These are phyloP conservation scores for Moniliophthora roreri DNA, from an alignment of 1,284 basidiomycete species.

Conservation along the genomic window DNA sequence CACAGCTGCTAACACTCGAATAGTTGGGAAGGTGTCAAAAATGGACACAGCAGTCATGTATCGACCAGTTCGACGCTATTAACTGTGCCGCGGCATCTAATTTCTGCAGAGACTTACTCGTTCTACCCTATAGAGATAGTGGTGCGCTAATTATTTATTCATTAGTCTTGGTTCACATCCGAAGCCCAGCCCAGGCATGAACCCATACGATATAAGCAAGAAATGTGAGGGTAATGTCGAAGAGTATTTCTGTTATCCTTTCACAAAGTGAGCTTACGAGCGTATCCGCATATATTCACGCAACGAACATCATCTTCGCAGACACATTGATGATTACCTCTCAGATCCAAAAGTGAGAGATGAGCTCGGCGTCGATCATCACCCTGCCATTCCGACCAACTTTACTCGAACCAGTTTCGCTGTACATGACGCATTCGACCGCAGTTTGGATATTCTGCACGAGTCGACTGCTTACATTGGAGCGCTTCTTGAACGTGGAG, in stretches of 20 bases:
- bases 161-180: neutral
- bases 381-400: constrained; percentile 36
- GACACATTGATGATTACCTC: constrained; percentile 54
- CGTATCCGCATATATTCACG: neutral
- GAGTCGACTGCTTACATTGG: constrained; percentile 57
- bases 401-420: constrained; percentile 48
- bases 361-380: constrained; percentile 56
- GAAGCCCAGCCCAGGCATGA: constrained; percentile 31
- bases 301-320: constrained; percentile 20
- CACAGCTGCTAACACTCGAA: neutral
- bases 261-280: constrained; percentile 36
- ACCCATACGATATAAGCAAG: constrained; percentile 65
- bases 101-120: constrained; percentile 44
- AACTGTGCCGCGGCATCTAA: constrained; percentile 47
- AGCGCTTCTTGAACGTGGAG: constrained; percentile 71
- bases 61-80: constrained; percentile 49
- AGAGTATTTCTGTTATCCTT: constrained; percentile 47
- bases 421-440: constrained; percentile 42
- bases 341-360: constrained; percentile 50
- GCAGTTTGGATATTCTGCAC: constrained; percentile 39
- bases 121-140: constrained; percentile 29
- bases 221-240: constrained; percentile 45
- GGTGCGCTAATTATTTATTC: constrained; percentile 27
- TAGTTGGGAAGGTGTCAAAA: constrained; percentile 50
- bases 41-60: constrained; percentile 45